Evolutionary conservation across 2,329 filamentous ascomycete species (phyloP).

Genomic region (Colletotrichum tanaceti): DNA sequence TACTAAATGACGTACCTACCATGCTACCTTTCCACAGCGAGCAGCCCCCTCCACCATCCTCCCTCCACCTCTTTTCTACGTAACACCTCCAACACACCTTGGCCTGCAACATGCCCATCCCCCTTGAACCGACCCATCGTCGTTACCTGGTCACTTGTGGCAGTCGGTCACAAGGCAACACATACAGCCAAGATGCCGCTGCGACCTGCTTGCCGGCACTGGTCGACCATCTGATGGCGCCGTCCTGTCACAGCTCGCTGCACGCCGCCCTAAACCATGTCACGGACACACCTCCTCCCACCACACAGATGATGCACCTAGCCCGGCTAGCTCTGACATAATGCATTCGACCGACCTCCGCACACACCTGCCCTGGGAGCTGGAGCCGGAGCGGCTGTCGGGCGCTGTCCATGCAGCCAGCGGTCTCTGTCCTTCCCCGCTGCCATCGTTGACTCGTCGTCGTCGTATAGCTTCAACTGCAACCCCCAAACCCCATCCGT

Average conservation of each 20-base stretch:
- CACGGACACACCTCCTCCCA: constrained; percentile 25
- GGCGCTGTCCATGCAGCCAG: constrained; percentile 37
- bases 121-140: constrained; percentile 15
- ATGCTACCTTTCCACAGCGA: neutral
- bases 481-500: neutral
- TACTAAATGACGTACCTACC: too few species aligned
- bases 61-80: constrained; percentile 4
- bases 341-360: constrained; percentile 22
- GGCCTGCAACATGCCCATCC: constrained; percentile 25
- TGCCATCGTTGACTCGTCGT: neutral
- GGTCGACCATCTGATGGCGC: constrained; percentile 29
- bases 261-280: constrained; percentile 37
- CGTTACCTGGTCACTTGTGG: constrained; percentile 25
- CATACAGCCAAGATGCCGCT: constrained; percentile 24
- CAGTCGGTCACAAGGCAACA: constrained; percentile 27
- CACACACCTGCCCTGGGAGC: constrained; percentile 42
- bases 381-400: constrained; percentile 42
- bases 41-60: neutral
- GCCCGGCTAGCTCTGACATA: constrained; percentile 33
- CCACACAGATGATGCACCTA: constrained; percentile 24
- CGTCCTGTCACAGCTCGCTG: constrained; percentile 29
- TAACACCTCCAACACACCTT: constrained; percentile 34
- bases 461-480: neutral
- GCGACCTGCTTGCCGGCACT: constrained; percentile 6
- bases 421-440: constrained; percentile 37